Conservation (phyloP, 2,329 filamentous ascomycete species). For the Cladosporium sp. region DNA sequence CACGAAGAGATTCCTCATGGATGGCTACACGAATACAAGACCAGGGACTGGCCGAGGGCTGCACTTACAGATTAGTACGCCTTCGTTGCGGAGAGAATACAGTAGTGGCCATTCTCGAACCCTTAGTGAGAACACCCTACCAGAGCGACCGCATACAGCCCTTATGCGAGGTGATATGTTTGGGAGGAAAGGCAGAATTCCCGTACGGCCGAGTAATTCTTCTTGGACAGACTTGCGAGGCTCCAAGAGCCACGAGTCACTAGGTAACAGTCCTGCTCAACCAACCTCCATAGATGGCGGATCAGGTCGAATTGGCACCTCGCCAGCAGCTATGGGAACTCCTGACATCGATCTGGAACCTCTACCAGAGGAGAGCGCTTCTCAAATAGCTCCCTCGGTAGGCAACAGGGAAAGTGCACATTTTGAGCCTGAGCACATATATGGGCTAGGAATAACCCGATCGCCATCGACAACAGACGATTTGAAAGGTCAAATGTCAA, state of each 20-base stretch:
- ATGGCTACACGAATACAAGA: constrained; percentile 25
- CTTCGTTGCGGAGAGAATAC: constrained; percentile 32
- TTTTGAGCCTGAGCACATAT: constrained; percentile 1
- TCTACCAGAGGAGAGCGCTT: constrained; percentile 41
- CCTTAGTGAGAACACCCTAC: constrained; percentile 61
- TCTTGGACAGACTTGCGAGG: constrained; percentile 17
- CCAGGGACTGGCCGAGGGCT: constrained; percentile 25
- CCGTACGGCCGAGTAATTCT: constrained; percentile 22
- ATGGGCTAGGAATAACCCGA: constrained; percentile 53
- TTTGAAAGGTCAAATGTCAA: constrained; percentile 81
- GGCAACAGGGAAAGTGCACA: neutral
- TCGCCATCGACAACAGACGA: constrained; percentile 70
- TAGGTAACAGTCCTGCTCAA: constrained; percentile 3
- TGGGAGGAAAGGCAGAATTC: constrained; percentile 22
- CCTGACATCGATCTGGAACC: constrained; percentile 44
- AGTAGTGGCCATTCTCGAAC: constrained; percentile 58
- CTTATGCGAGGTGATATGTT: constrained; percentile 18
- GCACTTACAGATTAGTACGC: constrained; percentile 34
- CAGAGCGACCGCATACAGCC: constrained; percentile 33
- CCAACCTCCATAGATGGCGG: neutral
- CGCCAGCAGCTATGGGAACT: constrained; percentile 31
- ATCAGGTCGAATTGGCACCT: neutral
- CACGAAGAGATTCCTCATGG: constrained; percentile 22
- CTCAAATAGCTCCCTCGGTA: constrained; percentile 7
- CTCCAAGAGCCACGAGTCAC: constrained; percentile 9